Conservation (phyloP, 2,329 filamentous ascomycete genomes). For the Cercospora citrullina region DNA sequence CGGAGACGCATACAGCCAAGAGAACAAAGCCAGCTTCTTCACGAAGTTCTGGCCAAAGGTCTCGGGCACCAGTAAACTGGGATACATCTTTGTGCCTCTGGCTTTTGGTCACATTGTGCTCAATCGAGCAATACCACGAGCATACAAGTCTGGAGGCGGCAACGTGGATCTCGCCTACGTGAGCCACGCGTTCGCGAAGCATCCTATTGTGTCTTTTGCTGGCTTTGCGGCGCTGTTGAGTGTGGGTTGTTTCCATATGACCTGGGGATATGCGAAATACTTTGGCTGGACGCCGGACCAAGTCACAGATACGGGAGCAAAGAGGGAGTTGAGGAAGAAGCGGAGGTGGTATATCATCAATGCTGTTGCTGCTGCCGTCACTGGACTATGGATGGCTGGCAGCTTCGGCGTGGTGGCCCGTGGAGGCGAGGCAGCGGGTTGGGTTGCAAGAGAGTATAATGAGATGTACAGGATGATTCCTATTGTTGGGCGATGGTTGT, state of each 20-base stretch:
- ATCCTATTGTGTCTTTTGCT: conserved; percentile 64
- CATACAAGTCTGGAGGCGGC: conserved; percentile 75
- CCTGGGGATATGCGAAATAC: conserved; percentile 86
- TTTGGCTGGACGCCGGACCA: conserved; percentile 62
- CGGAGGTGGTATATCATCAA: conserved; percentile 73
- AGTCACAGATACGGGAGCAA: conserved; percentile 51
- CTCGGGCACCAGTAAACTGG: conserved; percentile 68
- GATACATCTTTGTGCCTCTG: conserved; percentile 68
- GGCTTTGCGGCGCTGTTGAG: conserved; percentile 70
- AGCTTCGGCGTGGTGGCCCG: conserved; percentile 75
- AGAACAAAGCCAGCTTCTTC: conserved; percentile 36
- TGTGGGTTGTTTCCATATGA: conserved; percentile 72
- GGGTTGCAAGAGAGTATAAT: conserved; percentile 80
- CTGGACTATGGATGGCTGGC: conserved; percentile 76
- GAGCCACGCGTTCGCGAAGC: conserved; percentile 77
- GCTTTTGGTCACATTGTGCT: conserved; percentile 71
- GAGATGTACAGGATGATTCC: conserved; percentile 65
- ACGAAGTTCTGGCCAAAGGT: conserved; percentile 65
- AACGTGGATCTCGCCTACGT: conserved; percentile 82
- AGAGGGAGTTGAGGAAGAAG: conserved; percentile 57
- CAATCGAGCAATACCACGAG: conserved; percentile 72
- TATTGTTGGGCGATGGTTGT: conserved; percentile 55
- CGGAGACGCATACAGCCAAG: conserved; percentile 63
- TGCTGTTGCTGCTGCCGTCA: conserved; percentile 57
- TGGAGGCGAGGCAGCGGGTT: conserved; percentile 69